Conservation (phyloP, 2,329 filamentous ascomycete species). For the Cercospora sojina region DNA sequence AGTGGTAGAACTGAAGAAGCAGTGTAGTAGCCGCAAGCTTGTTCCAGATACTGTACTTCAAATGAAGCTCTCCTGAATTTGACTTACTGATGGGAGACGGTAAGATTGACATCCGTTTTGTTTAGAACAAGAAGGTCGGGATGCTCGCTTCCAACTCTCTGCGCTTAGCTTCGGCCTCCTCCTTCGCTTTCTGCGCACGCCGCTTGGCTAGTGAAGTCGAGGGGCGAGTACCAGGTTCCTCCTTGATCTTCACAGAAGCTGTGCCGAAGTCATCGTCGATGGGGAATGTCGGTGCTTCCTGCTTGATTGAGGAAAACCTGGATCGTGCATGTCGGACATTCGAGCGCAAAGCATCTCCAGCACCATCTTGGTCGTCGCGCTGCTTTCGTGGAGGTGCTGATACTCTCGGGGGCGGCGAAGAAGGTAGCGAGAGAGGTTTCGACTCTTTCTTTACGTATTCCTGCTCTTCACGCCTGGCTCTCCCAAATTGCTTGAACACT, state of each 20-base stretch:
- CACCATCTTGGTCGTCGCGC: neutral
- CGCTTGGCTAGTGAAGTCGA: constrained; percentile 30
- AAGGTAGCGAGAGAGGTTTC: neutral
- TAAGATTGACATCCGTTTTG: neutral
- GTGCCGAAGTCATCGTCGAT: neutral
- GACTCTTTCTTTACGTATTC: constrained; percentile 1
- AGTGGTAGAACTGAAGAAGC: constrained; percentile 59
- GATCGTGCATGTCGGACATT: neutral
- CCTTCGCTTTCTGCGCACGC: constrained; percentile 34
- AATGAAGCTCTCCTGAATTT: neutral
- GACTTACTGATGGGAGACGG: neutral
- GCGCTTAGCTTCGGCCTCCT: constrained; percentile 28
- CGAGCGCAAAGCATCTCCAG: neutral
- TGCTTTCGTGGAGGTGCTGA: neutral
- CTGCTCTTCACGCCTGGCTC: constrained; percentile 3
- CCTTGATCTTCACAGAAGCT: neutral
- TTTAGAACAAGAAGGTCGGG: constrained; percentile 47
- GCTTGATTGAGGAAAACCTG: neutral
- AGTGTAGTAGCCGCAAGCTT: neutral
- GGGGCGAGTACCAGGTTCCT: neutral
- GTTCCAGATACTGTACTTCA: neutral
- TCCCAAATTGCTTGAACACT: neutral
- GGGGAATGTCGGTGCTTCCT: neutral
- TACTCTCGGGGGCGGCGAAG: constrained; percentile 10
- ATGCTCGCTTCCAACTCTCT: constrained; percentile 38